Base-by-base conservation (phyloP, 768 basidiomycete genomes). In the Suillus brevipes region DNA sequence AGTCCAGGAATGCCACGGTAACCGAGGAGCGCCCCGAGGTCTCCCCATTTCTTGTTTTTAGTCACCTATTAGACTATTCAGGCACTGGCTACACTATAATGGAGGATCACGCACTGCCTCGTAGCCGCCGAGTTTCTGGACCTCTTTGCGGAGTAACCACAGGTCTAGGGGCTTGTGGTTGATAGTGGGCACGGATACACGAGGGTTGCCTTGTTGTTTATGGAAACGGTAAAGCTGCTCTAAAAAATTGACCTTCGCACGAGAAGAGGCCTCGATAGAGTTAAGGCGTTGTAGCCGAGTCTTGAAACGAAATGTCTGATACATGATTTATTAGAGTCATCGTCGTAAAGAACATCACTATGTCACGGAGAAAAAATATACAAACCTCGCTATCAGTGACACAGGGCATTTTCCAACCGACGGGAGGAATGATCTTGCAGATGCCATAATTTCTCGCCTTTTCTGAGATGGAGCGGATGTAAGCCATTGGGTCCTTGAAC, bases 221-320 rank as follows among this genome's bases (percentile, higher is more conserved):
- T 99, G 97, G 77, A 91, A 99, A 70, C 94, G 91, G 78, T 96
- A 96, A 58, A 99, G 85, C 78, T 97, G 95, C 76, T 99, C 97
- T 69, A 98, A 79, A 79, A 97, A 99, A 81, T 97, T 99, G 77
- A 99, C 80, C 78, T 96, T 97, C 60, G 97, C 97, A 70, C 97
- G 84, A 66, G 95, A 96, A 42, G 96, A 92, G 18, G 97, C 97
- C 80, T 99, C 97, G 69, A 99, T 94, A 67, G 94, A 95, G 77
- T 98, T 98, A 72, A 99, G 83, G 67, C 92, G 88, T 77, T 97
- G 95, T 50, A 99, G 79, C 60, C 97, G 89, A 60, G 97, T 99
- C 79, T 93, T 94, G 81, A 99, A 99, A 58, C 94, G 91, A 80
- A 97, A 98, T 64, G 83, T 84, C 95, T 72, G 69, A 68, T 71